phyloP scores from a whole-genome alignment of 495 filamentous ascomycete species.

The Amorphotheca resinae region DNA sequence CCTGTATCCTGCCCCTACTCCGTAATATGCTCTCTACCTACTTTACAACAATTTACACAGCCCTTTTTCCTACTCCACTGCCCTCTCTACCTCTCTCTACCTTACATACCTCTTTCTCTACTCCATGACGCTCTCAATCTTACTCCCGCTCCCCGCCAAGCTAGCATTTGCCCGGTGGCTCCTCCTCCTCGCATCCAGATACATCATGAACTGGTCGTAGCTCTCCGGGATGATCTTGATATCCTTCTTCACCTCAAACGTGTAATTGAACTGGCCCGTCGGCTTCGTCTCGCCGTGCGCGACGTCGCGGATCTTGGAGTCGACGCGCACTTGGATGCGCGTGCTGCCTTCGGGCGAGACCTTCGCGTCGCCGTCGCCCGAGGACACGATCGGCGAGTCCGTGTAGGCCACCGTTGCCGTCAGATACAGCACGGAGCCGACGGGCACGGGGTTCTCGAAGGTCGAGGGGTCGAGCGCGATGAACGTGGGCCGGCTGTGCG shows the following conservation, averaged over 20 bases:
- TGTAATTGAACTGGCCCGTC: slow-evolving; percentile 79
- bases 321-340: slow-evolving; percentile 63
- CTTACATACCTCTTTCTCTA: too few relatives aligned
- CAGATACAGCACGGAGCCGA: slow-evolving; percentile 71
- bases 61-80: too few relatives aligned
- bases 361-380: slow-evolving; percentile 24
- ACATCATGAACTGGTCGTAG: slow-evolving; percentile 71
- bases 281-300: slow-evolving; percentile 64
- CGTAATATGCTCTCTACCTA: too few relatives aligned
- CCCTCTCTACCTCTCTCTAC: too few relatives aligned
- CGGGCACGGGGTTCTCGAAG: slow-evolving; percentile 75
- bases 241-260: slow-evolving; percentile 61
- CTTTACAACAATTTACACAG: too few relatives aligned
- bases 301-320: slow-evolving; percentile 64
- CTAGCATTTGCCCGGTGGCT: slow-evolving; percentile 13
- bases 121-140: slow-evolving; percentile 16
- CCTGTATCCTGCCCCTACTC: too few relatives aligned
- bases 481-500: slow-evolving; percentile 65
- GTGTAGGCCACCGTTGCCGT: slow-evolving; percentile 69
- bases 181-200: slow-evolving; percentile 57
- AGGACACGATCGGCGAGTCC: slow-evolving; percentile 43
- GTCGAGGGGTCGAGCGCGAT: slow-evolving; percentile 67
- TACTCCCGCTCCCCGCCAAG: slow-evolving; percentile 1
- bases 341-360: slow-evolving; percentile 25
- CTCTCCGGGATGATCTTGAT: slow-evolving; percentile 63